These are phyloP conservation scores for Geosmithia flava DNA, from an alignment of 2,329 filamentous ascomycete species.

Conservation along the genomic window DNA sequence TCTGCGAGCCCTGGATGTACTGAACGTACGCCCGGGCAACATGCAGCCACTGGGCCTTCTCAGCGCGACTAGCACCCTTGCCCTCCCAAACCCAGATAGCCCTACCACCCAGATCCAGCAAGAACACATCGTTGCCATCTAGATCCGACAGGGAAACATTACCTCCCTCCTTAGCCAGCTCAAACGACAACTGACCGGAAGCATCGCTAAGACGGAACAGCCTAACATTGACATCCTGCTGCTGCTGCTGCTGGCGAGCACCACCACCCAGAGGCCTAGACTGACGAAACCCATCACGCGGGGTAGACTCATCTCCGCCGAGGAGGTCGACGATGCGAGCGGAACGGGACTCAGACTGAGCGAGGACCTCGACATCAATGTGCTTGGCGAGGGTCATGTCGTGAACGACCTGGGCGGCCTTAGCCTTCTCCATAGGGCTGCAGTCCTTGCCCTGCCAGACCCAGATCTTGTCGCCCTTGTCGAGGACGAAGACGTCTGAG, in stretches of 20 bases:
- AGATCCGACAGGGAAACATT: slow-evolving; percentile 34
- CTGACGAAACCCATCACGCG: slow-evolving; percentile 23
- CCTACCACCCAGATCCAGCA: slow-evolving; percentile 44
- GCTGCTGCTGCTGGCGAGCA: slow-evolving; percentile 7
- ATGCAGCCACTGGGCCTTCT: slow-evolving; percentile 48
- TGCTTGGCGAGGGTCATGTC: slow-evolving; percentile 53
- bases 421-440: slow-evolving; percentile 57
- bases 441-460: slow-evolving; percentile 56
- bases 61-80: slow-evolving; percentile 38
- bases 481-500: slow-evolving; percentile 52
- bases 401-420: slow-evolving; percentile 54
- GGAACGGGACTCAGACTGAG: slow-evolving; percentile 45
- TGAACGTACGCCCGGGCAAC: slow-evolving; percentile 44
- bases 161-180: slow-evolving; percentile 42
- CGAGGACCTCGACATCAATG: slow-evolving; percentile 51
- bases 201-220: slow-evolving; percentile 53
- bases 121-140: slow-evolving; percentile 47
- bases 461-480: slow-evolving; percentile 52
- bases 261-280: slow-evolving; percentile 23
- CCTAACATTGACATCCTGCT: slow-evolving; percentile 11
- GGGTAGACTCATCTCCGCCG: slow-evolving; percentile 25
- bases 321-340: slow-evolving; percentile 43
- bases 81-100: slow-evolving; percentile 58
- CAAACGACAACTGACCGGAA: slow-evolving; percentile 42
- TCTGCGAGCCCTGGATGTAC: slow-evolving; percentile 21